Base-by-base conservation (phyloP, 305 asterid species). In the Plantago rigida region DNA sequence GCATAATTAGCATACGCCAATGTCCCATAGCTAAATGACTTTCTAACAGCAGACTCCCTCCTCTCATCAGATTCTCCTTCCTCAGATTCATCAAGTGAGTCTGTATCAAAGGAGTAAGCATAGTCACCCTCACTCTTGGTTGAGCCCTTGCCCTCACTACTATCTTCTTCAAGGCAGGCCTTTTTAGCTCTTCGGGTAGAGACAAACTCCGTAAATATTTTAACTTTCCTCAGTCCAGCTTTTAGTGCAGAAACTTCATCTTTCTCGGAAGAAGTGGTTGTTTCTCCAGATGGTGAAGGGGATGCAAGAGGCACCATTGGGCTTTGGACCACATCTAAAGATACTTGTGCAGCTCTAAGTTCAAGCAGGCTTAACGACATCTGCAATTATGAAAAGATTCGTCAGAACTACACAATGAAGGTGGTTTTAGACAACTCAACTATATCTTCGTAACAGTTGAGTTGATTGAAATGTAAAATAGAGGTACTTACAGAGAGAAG, bases 171-270 rank as follows among this genome's bases (percentile, higher is more conserved):
- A 19, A 77, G 89, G 64, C 87, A 82, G 13, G 92, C 84, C 60
- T 93, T 93, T 74, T 87, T 89, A 48, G 95, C 91, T 73, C 83
- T 81, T 60, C 87, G 81, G 59, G 84, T 76, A 9, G 99, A 87
- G 29, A 93, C 95, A 45, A 80, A 84, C n/a, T 84, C 95, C 0
- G 91, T 88, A 22, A 93, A 79, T 52, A 89, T 82, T 63, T 84
- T 89, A 28, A 93, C 99, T 74, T 82, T 89, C 71, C 86, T 81
- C n/a, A 93, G 81, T 60, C 99, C 82, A 61, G 96, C 96, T 78
- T 93, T 93, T 28, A 93, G 79, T 5, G 97, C 95, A 73, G 99
- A 89, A 72, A 93, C 78, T 65, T 93, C 97, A 4, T 89, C 95
- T 74, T 89, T 93, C 64, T 87, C 99, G 0, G 73, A 13, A 13